Evolutionary conservation across 2,329 filamentous ascomycete genomes (phyloP).

Genomic region (Phyllachora maydis): DNA sequence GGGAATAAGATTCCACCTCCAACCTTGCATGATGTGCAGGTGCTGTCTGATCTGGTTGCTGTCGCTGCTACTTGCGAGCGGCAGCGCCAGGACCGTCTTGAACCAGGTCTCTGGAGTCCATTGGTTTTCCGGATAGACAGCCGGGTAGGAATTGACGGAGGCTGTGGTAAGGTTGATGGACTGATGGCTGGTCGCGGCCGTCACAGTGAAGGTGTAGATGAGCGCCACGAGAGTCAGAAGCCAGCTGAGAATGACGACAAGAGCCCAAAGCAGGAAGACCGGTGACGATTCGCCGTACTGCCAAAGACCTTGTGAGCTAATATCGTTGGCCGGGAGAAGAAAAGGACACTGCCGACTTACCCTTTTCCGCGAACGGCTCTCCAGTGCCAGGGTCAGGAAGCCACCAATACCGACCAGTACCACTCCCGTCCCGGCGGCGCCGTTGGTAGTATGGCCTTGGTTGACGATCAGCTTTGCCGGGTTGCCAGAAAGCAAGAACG

Average conservation of each 20-base stretch:
- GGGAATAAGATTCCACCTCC: constrained; percentile 16
- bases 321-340: too few relatives aligned
- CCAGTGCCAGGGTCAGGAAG: constrained; percentile 10
- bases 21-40: constrained; percentile 11
- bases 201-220: constrained; percentile 14
- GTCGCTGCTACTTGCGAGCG: constrained; percentile 7
- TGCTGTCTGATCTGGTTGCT: constrained; percentile 8
- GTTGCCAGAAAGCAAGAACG: constrained; percentile 10
- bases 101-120: constrained; percentile 21
- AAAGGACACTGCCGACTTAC: too few relatives aligned
- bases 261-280: constrained; percentile 14
- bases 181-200: constrained; percentile 10
- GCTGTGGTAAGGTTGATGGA: constrained; percentile 12
- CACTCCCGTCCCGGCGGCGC: constrained; percentile 16
- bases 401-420: constrained; percentile 14
- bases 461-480: constrained; percentile 14
- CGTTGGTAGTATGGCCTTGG: constrained; percentile 19
- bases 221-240: constrained; percentile 15
- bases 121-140: constrained; percentile 9
- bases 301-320: not conserved
- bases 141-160: constrained; percentile 5
- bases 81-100: constrained; percentile 11
- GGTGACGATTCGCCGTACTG: constrained; percentile 5
- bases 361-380: constrained; percentile 5
- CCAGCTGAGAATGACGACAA: constrained; percentile 12